phyloP scores from a whole-genome alignment of 2,329 filamentous ascomycete species.

The Trichoderma oligosporum region DNA sequence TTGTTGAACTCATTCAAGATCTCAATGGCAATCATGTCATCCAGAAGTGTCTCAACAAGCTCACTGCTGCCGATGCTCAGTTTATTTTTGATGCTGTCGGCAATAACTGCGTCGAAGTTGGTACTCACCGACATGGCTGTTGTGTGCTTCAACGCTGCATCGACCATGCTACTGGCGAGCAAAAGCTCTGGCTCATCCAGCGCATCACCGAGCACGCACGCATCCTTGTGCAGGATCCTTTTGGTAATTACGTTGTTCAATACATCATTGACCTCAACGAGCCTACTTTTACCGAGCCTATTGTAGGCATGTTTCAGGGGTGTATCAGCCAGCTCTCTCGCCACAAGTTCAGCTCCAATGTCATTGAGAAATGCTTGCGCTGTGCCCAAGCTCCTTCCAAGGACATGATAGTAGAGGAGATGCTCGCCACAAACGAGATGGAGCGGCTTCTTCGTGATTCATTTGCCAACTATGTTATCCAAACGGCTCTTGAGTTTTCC shows the following conservation, averaged over 20 bases:
- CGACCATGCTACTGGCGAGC: conserved; percentile 85
- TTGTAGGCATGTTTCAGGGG: conserved; percentile 76
- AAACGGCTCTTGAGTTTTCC: conserved; percentile 87
- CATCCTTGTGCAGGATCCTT: conserved; percentile 88
- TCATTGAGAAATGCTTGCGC: conserved; percentile 93
- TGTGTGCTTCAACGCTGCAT: conserved; percentile 98
- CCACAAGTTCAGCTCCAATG: conserved; percentile 99
- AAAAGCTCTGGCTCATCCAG: conserved; percentile 81
- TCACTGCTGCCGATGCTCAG: conserved; percentile 76
- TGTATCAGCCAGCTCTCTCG: conserved; percentile 71
- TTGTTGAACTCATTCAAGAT: conserved; percentile 94
- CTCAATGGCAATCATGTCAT: conserved; percentile 99
- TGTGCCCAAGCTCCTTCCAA: conserved; percentile 72
- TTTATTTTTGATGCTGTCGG: conserved; percentile 98
- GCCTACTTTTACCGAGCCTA: conserved; percentile 78
- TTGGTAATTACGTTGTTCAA: conserved; percentile 97
- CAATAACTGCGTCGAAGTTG: conserved; percentile 79
- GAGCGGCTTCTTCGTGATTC: conserved; percentile 87
- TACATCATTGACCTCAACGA: conserved; percentile 97
- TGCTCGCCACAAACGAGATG: conserved; percentile 69
- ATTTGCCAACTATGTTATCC: conserved; percentile 96
- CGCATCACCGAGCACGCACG: conserved; percentile 88
- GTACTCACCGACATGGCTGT: conserved; percentile 95
- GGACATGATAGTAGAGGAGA: conserved; percentile 79
- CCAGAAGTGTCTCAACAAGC: conserved; percentile 96